A percentile compares a stretch with the other conserved stretches of the same genome.
Evolutionary conservation across 352 stramenopile species (phyloP).

Genomic region (Globisporangium okanoganense): DNA sequence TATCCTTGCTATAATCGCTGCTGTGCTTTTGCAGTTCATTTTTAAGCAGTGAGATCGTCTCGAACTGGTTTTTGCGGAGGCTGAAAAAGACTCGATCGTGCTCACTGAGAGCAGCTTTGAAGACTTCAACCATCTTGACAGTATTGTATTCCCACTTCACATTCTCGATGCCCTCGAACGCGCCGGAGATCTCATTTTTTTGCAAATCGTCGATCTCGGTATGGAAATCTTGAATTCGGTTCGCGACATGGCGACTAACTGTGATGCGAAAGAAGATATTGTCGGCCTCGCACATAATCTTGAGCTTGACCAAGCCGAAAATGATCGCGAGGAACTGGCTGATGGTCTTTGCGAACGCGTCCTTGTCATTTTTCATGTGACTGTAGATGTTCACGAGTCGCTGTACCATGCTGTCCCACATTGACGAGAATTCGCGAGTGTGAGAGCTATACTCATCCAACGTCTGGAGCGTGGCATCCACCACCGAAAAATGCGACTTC

Average conservation of each 20-base stretch:
- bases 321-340: neutral
- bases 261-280: conserved; percentile 1
- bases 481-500: neutral
- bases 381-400: neutral
- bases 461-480: conserved; percentile 2
- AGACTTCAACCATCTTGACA: conserved; percentile 1
- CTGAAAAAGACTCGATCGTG: no score
- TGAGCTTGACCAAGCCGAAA: conserved; percentile 7
- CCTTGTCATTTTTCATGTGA: neutral
- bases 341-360: neutral
- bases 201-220: conserved; percentile 2
- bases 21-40: neutral
- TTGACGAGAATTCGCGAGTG: conserved; percentile 2
- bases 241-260: neutral
- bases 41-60: conserved; percentile 9
- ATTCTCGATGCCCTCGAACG: neutral
- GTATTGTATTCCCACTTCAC: neutral
- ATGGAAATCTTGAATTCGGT: neutral
- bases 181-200: neutral
- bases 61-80: neutral
- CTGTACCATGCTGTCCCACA: conserved; percentile 4
- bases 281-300: neutral
- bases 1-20: neutral
- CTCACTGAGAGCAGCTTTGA: neutral
- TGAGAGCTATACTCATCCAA: neutral